These are phyloP conservation scores for Lactarius sp. DNA, from an alignment of 768 basidiomycete species.

Conservation along the genomic window DNA sequence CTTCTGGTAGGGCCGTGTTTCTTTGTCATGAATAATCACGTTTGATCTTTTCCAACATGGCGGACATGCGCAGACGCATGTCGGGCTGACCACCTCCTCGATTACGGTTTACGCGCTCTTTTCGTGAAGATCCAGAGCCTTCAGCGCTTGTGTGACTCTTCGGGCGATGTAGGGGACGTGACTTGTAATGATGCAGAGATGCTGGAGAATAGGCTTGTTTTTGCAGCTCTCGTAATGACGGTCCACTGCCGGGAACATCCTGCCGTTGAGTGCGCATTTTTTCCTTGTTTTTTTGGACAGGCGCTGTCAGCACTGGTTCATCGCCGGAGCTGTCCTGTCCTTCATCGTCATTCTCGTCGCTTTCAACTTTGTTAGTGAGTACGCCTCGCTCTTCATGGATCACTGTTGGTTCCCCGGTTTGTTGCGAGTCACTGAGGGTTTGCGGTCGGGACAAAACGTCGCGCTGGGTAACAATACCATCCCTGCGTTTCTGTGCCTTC, in stretches of 20 bases:
- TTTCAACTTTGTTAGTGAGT: constrained; percentile 23
- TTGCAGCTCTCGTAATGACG: constrained; percentile 53
- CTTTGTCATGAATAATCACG: constrained; percentile 42
- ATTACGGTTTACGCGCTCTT: constrained; percentile 29
- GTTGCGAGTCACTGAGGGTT: neutral
- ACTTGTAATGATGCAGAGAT: constrained; percentile 54
- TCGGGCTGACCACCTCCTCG: constrained; percentile 54
- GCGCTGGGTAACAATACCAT: constrained; percentile 32
- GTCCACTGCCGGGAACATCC: constrained; percentile 22
- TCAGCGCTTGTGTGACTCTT: constrained; percentile 25
- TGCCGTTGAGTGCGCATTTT: neutral
- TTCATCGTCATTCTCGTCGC: constrained; percentile 25
- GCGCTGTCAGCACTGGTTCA: neutral
- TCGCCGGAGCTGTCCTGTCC: constrained; percentile 1
- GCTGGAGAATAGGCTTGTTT: constrained; percentile 56
- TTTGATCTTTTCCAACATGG: constrained; percentile 82
- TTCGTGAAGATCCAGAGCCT: constrained; percentile 20
- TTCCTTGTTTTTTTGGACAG: neutral
- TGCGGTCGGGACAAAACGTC: neutral
- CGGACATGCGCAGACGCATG: constrained; percentile 86
- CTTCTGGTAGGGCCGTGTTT: constrained; percentile 2
- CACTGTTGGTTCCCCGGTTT: constrained; percentile 9
- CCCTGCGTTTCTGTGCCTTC: constrained; percentile 62
- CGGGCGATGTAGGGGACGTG: constrained; percentile 38
- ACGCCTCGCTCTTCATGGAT: constrained; percentile 7